phyloP scores from a whole-genome alignment of 1,139 yeast species.

The Suhomyces atakaporum region DNA sequence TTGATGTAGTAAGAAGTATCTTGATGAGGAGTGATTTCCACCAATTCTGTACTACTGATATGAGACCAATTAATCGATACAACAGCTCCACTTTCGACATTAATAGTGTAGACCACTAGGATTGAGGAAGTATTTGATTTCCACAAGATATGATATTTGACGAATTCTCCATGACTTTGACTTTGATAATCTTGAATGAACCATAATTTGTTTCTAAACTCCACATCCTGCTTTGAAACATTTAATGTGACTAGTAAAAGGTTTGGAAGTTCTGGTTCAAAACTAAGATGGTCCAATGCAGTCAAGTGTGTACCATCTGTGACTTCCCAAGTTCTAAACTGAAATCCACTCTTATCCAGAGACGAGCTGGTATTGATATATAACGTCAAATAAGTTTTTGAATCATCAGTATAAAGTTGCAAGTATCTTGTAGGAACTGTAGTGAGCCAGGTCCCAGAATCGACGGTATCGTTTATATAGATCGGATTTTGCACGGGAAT shows the following conservation, averaged over 20 bases:
- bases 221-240: constrained; percentile 4
- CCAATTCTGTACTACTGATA: constrained; percentile 14
- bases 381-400: constrained; percentile 20
- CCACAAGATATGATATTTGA: constrained; percentile 50
- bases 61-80: constrained; percentile 22
- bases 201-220: constrained; percentile 40
- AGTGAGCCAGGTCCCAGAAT: constrained; percentile 31
- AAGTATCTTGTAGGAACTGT: constrained; percentile 37
- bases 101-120: constrained; percentile 24
- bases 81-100: constrained; percentile 22
- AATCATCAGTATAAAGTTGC: constrained; percentile 16
- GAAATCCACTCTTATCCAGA: constrained; percentile 23
- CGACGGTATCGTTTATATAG: constrained; percentile 18
- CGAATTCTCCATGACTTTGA: constrained; percentile 28
- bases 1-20: constrained; percentile 41
- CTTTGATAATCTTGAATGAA: constrained; percentile 41
- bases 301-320: constrained; percentile 22
- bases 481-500: constrained; percentile 21
- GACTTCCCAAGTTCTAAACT: constrained; percentile 26
- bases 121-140: constrained; percentile 62
- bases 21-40: constrained; percentile 28
- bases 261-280: constrained; percentile 31
- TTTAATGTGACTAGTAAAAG: constrained; percentile 9
- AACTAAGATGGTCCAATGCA: constrained; percentile 30
- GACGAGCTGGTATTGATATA: constrained; percentile 15